Base-by-base conservation (phyloP, 306 rosid genomes). In the Notholithocarpus densiflorus region DNA sequence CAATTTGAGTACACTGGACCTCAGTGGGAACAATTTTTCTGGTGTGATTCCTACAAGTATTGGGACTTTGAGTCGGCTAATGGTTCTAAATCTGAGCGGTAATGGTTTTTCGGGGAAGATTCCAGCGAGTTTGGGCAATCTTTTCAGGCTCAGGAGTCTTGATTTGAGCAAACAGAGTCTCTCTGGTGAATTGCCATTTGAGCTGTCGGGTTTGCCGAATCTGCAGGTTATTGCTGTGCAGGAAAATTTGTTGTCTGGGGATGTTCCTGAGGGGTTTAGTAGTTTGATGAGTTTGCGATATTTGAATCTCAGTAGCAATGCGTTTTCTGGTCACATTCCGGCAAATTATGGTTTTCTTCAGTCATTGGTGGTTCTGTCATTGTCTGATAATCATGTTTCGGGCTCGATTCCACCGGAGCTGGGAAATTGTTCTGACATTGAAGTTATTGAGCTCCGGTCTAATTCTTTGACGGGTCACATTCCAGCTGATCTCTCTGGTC, bases 201-300 rank as follows among this genome's bases (percentile, higher is more conserved):
- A 92, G 83, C 91, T 94, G 17, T 92, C 92, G 1, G 98, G 98
- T 17, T 81, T 94, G 73, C 98, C 98, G 5, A 92, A 87, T 87
- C 61, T 94, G 74, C 98, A 90, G 77, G 91, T 92, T 7, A 85
- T 92, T 82, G 89, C 93, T 43, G 70, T 94, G 61, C 97, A 92
- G 80, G 94, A 92, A 73, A 94, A 94, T 78, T 81, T 71, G 77
- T 72, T 94, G 21, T 89, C 91, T 45, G 97, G 97, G 40, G 89
- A 78, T 53, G 91, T 94, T 10, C 98, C 97, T 64, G 97, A 94
- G 80, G 98, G 98, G 26, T 94, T 94, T 74, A 94, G 98, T 87
- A 94, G 97, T 81, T 87, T 92, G 89, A 79, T 77, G 92, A 86
- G 94, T 80, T 81, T 94, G 84, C 82, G 84, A 31, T 78, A 82